phyloP scores from a whole-genome alignment of 1,284 basidiomycete genomes.

The Ceraceosorus bombacis region DNA sequence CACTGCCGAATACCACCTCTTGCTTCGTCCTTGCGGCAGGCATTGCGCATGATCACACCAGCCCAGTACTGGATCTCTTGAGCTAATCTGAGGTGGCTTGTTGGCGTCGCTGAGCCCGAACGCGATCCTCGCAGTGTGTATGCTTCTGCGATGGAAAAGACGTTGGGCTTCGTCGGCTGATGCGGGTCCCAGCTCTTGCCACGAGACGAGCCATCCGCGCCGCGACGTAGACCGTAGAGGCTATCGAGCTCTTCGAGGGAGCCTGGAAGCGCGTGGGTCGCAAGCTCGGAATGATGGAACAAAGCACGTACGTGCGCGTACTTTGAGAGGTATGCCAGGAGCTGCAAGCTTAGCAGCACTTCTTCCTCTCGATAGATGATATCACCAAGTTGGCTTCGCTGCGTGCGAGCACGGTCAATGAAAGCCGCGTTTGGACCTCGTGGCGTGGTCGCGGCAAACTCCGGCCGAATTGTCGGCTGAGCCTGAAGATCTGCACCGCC shows the following conservation, averaged over 20 bases:
- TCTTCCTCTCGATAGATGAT: conserved; percentile 79
- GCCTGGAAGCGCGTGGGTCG: conserved; percentile 4
- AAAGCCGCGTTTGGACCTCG: too few relatives aligned
- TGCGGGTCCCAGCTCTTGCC: conserved; percentile 34
- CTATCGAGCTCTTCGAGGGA: neutral
- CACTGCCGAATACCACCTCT: conserved; percentile 91
- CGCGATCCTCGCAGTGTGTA: conserved; percentile 88
- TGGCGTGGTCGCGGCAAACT: too few relatives aligned
- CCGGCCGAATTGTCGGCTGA: too few relatives aligned
- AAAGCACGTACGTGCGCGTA: conserved; percentile 96
- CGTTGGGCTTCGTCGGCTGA: conserved; percentile 48
- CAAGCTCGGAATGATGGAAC: conserved; percentile 60
- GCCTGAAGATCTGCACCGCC: too few relatives aligned
- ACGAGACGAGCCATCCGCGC: neutral
- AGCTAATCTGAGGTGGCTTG: conserved; percentile 57
- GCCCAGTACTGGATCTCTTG: conserved; percentile 98
- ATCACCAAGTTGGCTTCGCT: conserved; percentile 14
- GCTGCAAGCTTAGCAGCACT: conserved; percentile 79
- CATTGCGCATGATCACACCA: conserved; percentile 97
- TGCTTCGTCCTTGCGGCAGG: conserved; percentile 80
- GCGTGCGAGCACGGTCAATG: neutral
- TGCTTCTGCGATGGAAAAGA: conserved; percentile 90
- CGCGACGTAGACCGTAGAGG: neutral
- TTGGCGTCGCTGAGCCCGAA: conserved; percentile 54
- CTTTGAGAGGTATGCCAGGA: conserved; percentile 92